phyloP scores from a whole-genome alignment of 495 filamentous ascomycete genomes.

The Pseudotulostoma volvatum region DNA sequence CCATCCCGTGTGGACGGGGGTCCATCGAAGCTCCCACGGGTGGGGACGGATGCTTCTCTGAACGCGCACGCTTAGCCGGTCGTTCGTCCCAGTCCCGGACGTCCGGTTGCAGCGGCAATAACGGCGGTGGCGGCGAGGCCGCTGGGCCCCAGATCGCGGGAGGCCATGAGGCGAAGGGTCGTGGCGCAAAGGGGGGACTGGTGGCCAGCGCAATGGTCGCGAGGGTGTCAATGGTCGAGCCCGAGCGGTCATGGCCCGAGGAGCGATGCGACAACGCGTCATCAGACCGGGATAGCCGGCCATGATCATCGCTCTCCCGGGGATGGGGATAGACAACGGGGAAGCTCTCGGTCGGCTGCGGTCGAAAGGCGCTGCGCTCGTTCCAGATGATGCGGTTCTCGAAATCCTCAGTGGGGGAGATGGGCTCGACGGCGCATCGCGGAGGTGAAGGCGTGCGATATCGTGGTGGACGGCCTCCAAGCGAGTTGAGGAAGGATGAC shows the following conservation, averaged over 20 bases:
- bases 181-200: slow-evolving; percentile 22
- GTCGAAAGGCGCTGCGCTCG: slow-evolving; percentile 14
- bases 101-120: slow-evolving; percentile 18
- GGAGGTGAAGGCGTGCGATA: slow-evolving; percentile 41
- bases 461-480: slow-evolving; percentile 27
- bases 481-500: slow-evolving; percentile 28
- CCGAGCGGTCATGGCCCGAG: slow-evolving; percentile 27
- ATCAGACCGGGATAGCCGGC: slow-evolving; percentile 1
- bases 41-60: slow-evolving; percentile 38
- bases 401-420: slow-evolving; percentile 26
- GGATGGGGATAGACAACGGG: not conserved
- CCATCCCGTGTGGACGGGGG: slow-evolving; percentile 24
- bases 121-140: not conserved
- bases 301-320: not conserved
- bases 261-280: not conserved
- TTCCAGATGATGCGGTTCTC: slow-evolving; percentile 20
- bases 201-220: slow-evolving; percentile 39
- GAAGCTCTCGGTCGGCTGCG: not conserved
- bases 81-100: slow-evolving; percentile 24
- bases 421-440: slow-evolving; percentile 35
- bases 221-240: slow-evolving; percentile 36
- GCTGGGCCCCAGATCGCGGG: slow-evolving; percentile 6
- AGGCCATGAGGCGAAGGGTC: slow-evolving; percentile 18
- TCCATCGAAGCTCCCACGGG: not conserved
- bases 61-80: slow-evolving; percentile 44